Base-by-base conservation (phyloP, 192 early-diverging fungal species). In the Funneliformis mosseae region DNA sequence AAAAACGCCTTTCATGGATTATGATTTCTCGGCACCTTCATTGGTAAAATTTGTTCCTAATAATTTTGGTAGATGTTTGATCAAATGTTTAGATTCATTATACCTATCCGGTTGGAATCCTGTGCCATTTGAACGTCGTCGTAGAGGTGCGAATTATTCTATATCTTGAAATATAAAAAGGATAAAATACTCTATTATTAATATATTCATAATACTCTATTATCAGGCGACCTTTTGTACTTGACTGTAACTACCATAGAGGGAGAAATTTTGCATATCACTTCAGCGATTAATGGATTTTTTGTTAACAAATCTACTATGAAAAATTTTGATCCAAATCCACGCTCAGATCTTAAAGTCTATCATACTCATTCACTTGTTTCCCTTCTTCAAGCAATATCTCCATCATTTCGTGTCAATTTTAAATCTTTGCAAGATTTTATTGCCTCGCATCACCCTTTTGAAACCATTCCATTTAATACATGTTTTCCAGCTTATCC, bases 41-140 rank as follows among this genome's bases (percentile, higher is more conserved):
- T 81, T 94, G 46, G 81, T 88, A 61, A 80, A 89, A 69, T 87
- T 94, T 79, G 78, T 92, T 67, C 88, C 90, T 39, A 77, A 84
- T 43, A 87, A 83, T 39, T 86, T 90, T 72, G 84, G 89, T 77
- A 77, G 86, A 67, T 81, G 86, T 48, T 83, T 83, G 38, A 91
- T 92, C 8, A 85, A 91, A 81, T 94, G 93, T 71, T 74, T 95
- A 73, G 92, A 92, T 75, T 91, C 90, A 71, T 83, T 99, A 74
- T 83, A 90, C 18, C 81, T 97, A 28, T 98, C 97, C 74, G 90
- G 91, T 38, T 98, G 97, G 97, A 99, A 98, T 84, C 97, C 97
- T 28, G 94, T 95, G 16, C 92, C 96, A 8, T 89, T 90, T 45
- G 83, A 91, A 71, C 90, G 92, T 43, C 90, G 92, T 69, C 85